Evolutionary conservation across 306 rosid genomes (phyloP), one percentile per base, ranked within the genome.

Genomic region (Mimosa pudica): DNA sequence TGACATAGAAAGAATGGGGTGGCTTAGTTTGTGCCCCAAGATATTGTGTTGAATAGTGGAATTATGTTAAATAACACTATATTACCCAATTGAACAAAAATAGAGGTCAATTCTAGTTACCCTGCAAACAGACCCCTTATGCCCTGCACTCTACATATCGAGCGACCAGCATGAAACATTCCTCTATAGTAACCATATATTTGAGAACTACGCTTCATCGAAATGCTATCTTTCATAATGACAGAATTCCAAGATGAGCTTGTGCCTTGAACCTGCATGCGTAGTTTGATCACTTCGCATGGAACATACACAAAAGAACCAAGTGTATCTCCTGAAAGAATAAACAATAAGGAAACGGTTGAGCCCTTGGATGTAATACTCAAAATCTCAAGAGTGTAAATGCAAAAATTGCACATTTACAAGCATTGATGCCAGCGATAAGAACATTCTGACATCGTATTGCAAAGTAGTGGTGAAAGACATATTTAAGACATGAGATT

Each of bases 261-360:
- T 79, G 97, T 89, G 83, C 98, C 97, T 87, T 93, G 98, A 81
- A 93, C 88, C 84, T 93, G 98, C 98, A 93, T 93, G 18, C 97
- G 97, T 71, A 87, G 95, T 87, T 93, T 91, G 79, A 93, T 93
- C 77, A 93, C 98, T 86, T 91, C 98, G 55, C 97, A 93, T 44
- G 98, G 98, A 93, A 93, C 98, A 84, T 91, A 93, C 52, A 93
- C 93, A 89, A 93, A 77, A 61, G 98, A 93, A 83, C 97, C 97
- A 66, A 93, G 90, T 54, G 98, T 91, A 85, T 93, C 98, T 74
- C 98, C 97, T 93, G 91, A 77, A 87, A 86, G 74, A 57, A 77
- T 49, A 81, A 38, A 57, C 78, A 83, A 76, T 57, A 77, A 68
- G 78, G 67, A 3, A 83, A 16, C 77, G 52, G 55, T 55, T 82